These are phyloP conservation scores for Suillus alpinus DNA, from an alignment of 768 basidiomycete species.

Conservation along the genomic window DNA sequence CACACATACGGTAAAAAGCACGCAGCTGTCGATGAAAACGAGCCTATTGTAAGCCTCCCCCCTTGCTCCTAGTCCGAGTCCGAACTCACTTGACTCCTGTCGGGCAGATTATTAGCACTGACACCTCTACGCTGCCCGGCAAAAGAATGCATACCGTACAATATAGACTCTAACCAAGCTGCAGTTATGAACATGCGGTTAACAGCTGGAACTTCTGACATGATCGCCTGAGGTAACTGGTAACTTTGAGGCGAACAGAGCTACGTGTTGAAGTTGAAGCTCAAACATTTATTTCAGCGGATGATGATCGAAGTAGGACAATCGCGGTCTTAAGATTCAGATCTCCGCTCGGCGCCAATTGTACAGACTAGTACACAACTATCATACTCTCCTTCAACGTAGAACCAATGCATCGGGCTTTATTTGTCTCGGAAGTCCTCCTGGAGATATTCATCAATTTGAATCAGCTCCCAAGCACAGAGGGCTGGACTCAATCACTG, in stretches of 20 bases:
- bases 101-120: not conserved
- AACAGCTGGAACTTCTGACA: not conserved
- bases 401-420: conserved; percentile 5
- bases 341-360: not conserved
- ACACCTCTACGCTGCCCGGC: no score
- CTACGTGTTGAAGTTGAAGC: not conserved
- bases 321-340: not conserved
- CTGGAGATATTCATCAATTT: not conserved
- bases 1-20: not conserved
- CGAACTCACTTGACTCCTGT: not conserved
- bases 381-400: not conserved
- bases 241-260: not conserved
- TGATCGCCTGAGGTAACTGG: not conserved
- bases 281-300: not conserved
- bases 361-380: not conserved
- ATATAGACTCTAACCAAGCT: not conserved
- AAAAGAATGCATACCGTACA: not conserved
- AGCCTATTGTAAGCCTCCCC: not conserved
- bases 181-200: not conserved
- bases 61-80: no score
- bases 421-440: not conserved
- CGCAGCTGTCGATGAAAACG: not conserved
- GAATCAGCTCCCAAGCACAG: not conserved
- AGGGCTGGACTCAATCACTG: not conserved
- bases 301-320: not conserved